These are phyloP conservation scores for Penicillium salamii DNA, from an alignment of 495 filamentous ascomycete genomes.

Conservation along the genomic window DNA sequence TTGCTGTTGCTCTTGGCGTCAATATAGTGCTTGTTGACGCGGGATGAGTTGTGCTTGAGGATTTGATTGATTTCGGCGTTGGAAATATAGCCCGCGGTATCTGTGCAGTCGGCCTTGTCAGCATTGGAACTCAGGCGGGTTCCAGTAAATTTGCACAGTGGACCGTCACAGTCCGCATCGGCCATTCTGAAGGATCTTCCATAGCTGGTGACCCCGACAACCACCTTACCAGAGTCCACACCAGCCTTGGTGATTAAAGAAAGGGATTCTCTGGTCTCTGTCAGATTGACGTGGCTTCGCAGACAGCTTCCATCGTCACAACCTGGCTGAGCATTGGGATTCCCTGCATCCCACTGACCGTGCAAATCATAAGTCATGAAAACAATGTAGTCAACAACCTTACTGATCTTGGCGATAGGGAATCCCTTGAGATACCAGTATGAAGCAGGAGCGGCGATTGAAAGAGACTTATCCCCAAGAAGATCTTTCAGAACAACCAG, in stretches of 20 bases:
- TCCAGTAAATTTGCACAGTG: neutral
- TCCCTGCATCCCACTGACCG: conserved; percentile 16
- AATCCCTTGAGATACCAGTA: conserved; percentile 28
- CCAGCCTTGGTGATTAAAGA: conserved; percentile 45
- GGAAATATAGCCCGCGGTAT: conserved; percentile 26
- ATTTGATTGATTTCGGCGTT: conserved; percentile 14
- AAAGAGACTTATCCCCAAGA: conserved; percentile 4
- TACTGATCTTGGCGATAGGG: conserved; percentile 20
- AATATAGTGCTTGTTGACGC: neutral
- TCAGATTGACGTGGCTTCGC: conserved; percentile 35
- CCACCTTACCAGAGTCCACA: conserved; percentile 29
- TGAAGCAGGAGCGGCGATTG: conserved; percentile 17
- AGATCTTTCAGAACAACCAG: conserved; percentile 8
- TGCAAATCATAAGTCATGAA: conserved; percentile 38
- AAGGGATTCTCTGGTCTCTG: conserved; percentile 35
- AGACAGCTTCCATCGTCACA: conserved; percentile 24
- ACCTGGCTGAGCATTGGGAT: neutral
- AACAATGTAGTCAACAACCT: conserved; percentile 29
- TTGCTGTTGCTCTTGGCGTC: conserved; percentile 24
- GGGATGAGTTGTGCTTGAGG: conserved; percentile 1
- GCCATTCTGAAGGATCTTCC: conserved; percentile 41
- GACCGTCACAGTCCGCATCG: conserved; percentile 5
- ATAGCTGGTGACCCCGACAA: conserved; percentile 39
- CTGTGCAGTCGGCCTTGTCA: conserved; percentile 14
- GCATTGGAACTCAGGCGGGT: neutral